Base-by-base conservation (phyloP, 1,284 basidiomycete genomes). In the Trametes sp. region DNA sequence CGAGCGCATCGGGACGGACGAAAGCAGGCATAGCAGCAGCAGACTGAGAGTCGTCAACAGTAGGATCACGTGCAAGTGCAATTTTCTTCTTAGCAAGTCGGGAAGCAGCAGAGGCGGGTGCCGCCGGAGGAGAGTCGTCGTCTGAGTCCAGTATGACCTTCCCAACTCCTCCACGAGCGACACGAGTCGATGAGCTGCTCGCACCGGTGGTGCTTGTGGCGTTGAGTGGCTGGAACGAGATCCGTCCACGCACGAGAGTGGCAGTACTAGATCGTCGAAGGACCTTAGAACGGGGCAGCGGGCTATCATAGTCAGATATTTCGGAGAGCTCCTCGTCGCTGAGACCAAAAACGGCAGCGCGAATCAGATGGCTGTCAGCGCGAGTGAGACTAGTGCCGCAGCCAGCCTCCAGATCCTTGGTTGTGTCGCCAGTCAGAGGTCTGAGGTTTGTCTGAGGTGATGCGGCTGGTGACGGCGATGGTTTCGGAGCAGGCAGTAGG, bases 291-390 rank as follows among this genome's bases (percentile, higher is more conserved):
- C 29, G 56, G 23, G 57, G 48, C 11, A 49, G 24, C 36, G 62
- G 62, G 11, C 57, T 62, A 14, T 66, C 72, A 36, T 62, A 55
- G 23, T 75, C 74, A 49, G 74, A 74, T 28, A 74, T 63, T 4
- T 75, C 74, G 42, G 75, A 76, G 6, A 76, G 69, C n/a, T 75
- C 75, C 52, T 75, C 73, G 53, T 75, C 72, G 51, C 69, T 72
- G 19, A 69, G 60, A 13, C 75, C 75, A 49, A 77, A 76, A 0
- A 64, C 69, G 1, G 64, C 66, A 9, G 73, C 72, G 24, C 67
- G 69, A 8, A 73, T 57, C 19, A 63, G 44, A 56, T 73, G 68
- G 21, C 66, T 72, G 10, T 44, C 49, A 31, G 71, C 64, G 26
- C 70, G 69, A 58, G 61, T 48, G 4, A 63, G 54, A 48, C 60